Evolutionary conservation across 2,329 filamentous ascomycete species (phyloP).

Genomic region (Knoxdaviesia proteae): DNA sequence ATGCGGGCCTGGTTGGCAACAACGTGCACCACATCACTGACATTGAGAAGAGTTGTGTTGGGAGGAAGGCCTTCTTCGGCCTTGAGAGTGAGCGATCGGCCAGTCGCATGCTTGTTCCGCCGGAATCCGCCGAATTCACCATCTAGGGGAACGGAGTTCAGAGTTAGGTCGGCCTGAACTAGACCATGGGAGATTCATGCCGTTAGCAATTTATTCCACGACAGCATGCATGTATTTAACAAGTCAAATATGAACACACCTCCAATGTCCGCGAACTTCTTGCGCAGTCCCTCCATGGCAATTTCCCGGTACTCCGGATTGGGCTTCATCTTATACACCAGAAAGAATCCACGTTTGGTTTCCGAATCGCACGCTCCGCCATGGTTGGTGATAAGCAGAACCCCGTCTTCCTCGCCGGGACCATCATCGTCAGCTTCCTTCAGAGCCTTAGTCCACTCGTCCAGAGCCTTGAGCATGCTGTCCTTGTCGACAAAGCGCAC

Average conservation of each 20-base stretch:
- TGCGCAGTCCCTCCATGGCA: background rate
- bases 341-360: constrained; percentile 1
- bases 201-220: too few species aligned
- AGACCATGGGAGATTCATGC: background rate
- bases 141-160: background rate
- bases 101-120: background rate
- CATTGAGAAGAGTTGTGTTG: constrained; percentile 1
- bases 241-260: background rate
- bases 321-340: background rate
- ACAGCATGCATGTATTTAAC: too few species aligned
- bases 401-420: background rate
- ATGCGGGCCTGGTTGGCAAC: constrained; percentile 3
- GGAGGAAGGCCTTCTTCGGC: constrained; percentile 1
- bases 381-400: constrained; percentile 2
- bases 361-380: background rate
- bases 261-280: background rate
- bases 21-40: constrained; percentile 1
- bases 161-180: too few species aligned
- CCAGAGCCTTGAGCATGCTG: background rate
- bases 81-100: background rate
- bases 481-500: background rate
- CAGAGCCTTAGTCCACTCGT: background rate
- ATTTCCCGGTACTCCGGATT: background rate
- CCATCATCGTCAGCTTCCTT: too few species aligned
- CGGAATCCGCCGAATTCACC: background rate